Evolutionary conservation across 2,329 filamentous ascomycete genomes (phyloP).

Genomic region (Westerdykella aurantiaca): DNA sequence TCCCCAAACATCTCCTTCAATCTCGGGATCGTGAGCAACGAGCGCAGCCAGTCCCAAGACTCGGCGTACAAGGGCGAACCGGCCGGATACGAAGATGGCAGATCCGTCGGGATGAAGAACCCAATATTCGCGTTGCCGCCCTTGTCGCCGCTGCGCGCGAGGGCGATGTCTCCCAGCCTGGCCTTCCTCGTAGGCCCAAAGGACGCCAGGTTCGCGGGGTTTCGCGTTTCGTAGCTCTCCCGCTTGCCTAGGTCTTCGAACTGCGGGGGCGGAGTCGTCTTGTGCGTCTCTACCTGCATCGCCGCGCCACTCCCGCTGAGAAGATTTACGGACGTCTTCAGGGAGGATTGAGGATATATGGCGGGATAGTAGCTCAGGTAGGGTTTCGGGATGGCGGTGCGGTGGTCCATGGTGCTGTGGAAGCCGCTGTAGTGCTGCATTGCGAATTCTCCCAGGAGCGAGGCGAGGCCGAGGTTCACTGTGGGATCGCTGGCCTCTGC

Average conservation of each 20-base stretch:
- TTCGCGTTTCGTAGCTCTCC: slow-evolving; percentile 24
- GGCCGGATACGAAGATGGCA: slow-evolving; percentile 2
- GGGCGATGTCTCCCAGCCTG: slow-evolving; percentile 40
- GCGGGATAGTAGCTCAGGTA: slow-evolving; percentile 33
- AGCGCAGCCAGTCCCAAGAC: slow-evolving; percentile 30
- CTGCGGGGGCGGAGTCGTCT: slow-evolving; percentile 22
- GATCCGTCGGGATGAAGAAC: slow-evolving; percentile 31
- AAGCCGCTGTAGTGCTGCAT: slow-evolving; percentile 32
- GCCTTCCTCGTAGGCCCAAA: slow-evolving; percentile 23
- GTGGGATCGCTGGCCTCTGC: slow-evolving; percentile 20
- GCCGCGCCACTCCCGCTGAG: slow-evolving; percentile 17
- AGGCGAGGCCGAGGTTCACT: slow-evolving; percentile 18
- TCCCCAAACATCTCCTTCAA: slow-evolving; percentile 25
- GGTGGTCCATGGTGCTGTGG: slow-evolving; percentile 25
- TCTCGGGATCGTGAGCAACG: slow-evolving; percentile 19
- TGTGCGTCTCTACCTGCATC: slow-evolving; percentile 42
- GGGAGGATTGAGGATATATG: slow-evolving; percentile 18
- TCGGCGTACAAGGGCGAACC: slow-evolving; percentile 20
- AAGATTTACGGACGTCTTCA: slow-evolving; percentile 27
- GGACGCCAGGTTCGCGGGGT: slow-evolving; percentile 16
- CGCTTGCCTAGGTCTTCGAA: slow-evolving; percentile 18
- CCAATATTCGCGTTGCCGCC: slow-evolving; percentile 21
- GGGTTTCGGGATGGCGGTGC: slow-evolving; percentile 24
- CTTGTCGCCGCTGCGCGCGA: slow-evolving; percentile 41
- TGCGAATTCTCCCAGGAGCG: slow-evolving; percentile 19